Base-by-base conservation (phyloP, 2,329 filamentous ascomycete species). In the Cladosporium sp. region DNA sequence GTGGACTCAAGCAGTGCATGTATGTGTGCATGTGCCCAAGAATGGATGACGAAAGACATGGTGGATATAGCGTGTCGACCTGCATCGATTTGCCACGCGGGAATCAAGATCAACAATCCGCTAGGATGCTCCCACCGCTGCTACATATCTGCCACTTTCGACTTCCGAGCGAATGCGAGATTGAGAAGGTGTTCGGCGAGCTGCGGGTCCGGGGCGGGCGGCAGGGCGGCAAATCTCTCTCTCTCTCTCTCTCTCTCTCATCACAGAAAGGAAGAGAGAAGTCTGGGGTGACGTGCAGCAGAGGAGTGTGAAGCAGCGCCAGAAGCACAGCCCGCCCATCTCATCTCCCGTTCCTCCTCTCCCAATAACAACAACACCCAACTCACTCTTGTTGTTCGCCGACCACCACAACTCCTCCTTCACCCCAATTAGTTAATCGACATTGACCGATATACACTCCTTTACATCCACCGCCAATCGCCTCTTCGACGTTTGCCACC, bases 391-490 rank as follows among this genome's bases (percentile, higher is more conserved):
- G 22, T 27, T 27, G 22, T 27, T 27, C 12, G n/a, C 48, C n/a
- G n/a, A n/a, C n/a, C 20, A 29, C 34, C 18, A 27, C 40, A 50
- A 36, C 17, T 39, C 18, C 40, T 24, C 9, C 40, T n/a, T n/a
- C n/a, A n/a, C 22, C 18, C 22, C 40, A 19, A 19, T 34, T 34
- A 30, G 29, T 13, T 43, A 43, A 50, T 43, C 20, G 40, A 44
- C 48, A 43, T 50, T 43, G 42, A 43, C 48, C 42, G 40, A 50
- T 44, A 50, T 50, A 39, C 48, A 36, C 41, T 50, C 48, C 34
- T 50, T 43, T 32, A 38, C 22, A 41, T 30, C 29, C 39, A 37
- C 47, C 18, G 17, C 7, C 34, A 12, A 29, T 19, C 13, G 20
- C n/a, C n/a, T 4, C 45, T 27, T 18, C 30, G 40, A 27, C 32